phyloP scores from a whole-genome alignment of 169 alveolate genomes.

The Plasmodium chabaudi region DNA sequence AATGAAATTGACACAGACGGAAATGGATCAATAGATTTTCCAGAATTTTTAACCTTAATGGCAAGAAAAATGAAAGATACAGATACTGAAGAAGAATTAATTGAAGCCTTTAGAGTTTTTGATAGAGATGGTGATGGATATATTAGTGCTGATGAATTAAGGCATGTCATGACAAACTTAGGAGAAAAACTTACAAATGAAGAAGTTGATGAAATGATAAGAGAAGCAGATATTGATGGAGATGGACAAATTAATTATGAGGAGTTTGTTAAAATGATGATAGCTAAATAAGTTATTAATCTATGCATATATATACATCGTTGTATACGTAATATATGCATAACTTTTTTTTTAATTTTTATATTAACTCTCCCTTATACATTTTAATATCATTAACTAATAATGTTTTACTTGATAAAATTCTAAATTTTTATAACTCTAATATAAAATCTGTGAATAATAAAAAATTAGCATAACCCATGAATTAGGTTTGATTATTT shows the following conservation, averaged over 20 bases:
- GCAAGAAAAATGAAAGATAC: slow-evolving; percentile 99
- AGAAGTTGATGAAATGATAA: slow-evolving; percentile 99
- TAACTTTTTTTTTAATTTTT: no score
- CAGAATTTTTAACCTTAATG: slow-evolving; percentile 99
- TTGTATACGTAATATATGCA: not conserved
- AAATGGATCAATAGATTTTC: slow-evolving; percentile 97
- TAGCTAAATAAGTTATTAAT: slow-evolving; percentile 90
- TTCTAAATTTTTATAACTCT: slow-evolving; percentile 6
- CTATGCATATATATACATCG: not conserved
- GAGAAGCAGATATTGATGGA: slow-evolving; percentile 99
- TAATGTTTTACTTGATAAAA: slow-evolving; percentile 39
- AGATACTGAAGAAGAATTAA: slow-evolving; percentile 99
- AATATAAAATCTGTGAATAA: not conserved
- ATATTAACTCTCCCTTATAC: not conserved
- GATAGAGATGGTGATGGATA: slow-evolving; percentile 99
- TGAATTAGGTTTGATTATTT: not conserved
- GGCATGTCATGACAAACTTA: slow-evolving; percentile 98
- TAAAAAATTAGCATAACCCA: not conserved
- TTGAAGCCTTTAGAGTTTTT: slow-evolving; percentile 98
- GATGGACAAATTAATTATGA: slow-evolving; percentile 99
- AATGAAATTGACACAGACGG: slow-evolving; percentile 96
- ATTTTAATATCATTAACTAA: slow-evolving; percentile 11
- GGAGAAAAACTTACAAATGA: slow-evolving; percentile 99
- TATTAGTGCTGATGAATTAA: slow-evolving; percentile 98
- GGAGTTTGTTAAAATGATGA: slow-evolving; percentile 98